A percentile compares a stretch with the other conserved stretches of the same genome.
Evolutionary conservation across 2,329 filamentous ascomycete species (phyloP).

Genomic region (Xylaria digitata): DNA sequence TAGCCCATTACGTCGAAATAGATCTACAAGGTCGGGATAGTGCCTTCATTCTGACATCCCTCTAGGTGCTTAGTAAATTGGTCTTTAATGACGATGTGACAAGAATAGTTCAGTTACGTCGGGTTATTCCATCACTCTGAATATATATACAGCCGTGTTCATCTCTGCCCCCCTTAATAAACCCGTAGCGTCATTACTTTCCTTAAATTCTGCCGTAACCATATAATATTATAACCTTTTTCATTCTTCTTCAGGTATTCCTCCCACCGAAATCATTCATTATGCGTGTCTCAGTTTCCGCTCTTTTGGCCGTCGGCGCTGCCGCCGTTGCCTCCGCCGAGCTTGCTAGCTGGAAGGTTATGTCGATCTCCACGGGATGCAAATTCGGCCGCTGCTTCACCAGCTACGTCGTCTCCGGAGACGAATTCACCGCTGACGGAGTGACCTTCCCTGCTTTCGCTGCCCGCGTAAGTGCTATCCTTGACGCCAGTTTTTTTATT

Average conservation of each 20-base stretch:
- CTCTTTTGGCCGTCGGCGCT: slow-evolving; percentile 27
- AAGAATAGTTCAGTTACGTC: slow-evolving; percentile 8
- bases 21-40: slow-evolving; percentile 25
- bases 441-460: slow-evolving; percentile 31
- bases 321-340: slow-evolving; percentile 16
- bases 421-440: slow-evolving; percentile 20
- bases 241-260: slow-evolving; percentile 15
- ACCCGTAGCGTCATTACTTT: slow-evolving; percentile 8
- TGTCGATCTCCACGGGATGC: slow-evolving; percentile 21
- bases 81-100: slow-evolving; percentile 15
- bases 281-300: slow-evolving; percentile 26
- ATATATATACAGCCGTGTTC: slow-evolving; percentile 14
- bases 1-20: slow-evolving; percentile 5
- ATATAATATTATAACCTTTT: slow-evolving; percentile 4
- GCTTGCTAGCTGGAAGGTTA: slow-evolving; percentile 22
- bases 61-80: slow-evolving; percentile 8
- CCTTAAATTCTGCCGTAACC: slow-evolving; percentile 17
- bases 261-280: slow-evolving; percentile 7
- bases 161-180: neutral
- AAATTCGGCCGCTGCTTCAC: slow-evolving; percentile 31
- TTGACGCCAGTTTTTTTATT: neutral
- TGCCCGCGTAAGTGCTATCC: slow-evolving; percentile 25
- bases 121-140: neutral
- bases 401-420: slow-evolving; percentile 27
- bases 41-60: neutral